Conservation (phyloP, 2,329 filamentous ascomycete genomes). For the Alternaria brassicicola region DNA sequence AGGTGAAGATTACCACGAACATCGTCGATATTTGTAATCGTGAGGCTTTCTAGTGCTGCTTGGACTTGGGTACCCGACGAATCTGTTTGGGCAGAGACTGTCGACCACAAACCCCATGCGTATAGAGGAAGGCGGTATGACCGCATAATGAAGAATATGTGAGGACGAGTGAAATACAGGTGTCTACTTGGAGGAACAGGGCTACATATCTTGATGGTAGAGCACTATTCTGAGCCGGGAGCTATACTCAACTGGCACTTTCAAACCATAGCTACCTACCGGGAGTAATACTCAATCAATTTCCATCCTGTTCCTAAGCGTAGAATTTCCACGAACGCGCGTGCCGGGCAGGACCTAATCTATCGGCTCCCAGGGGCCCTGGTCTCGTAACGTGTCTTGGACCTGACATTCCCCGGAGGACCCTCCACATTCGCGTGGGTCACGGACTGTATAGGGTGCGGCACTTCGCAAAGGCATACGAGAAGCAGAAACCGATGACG, state of each 20-base stretch:
- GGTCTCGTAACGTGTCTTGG: neutral
- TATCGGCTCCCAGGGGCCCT: neutral
- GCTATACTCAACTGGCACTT: neutral
- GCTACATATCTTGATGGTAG: neutral
- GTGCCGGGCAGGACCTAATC: neutral
- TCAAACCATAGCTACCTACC: neutral
- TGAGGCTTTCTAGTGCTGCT: slow-evolving; percentile 20
- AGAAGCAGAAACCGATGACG: slow-evolving; percentile 2
- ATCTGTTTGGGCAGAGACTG: slow-evolving; percentile 5
- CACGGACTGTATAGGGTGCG: neutral
- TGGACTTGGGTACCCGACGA: slow-evolving; percentile 3
- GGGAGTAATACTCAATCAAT: slow-evolving; percentile 1
- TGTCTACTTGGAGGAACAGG: neutral
- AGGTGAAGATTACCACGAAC: slow-evolving; percentile 51
- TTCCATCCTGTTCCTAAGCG: neutral
- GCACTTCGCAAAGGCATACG: neutral
- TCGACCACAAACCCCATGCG: slow-evolving; percentile 11
- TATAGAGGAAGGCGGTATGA: slow-evolving; percentile 5
- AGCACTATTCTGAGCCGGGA: neutral
- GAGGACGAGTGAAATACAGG: neutral
- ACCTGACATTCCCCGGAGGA: neutral
- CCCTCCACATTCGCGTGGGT: neutral
- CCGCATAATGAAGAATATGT: slow-evolving; percentile 13
- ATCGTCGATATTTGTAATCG: slow-evolving; percentile 45
- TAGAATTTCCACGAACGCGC: slow-evolving; percentile 16